Conservation (phyloP, 2,329 filamentous ascomycete genomes). For the Chaetomium globosum region DNA sequence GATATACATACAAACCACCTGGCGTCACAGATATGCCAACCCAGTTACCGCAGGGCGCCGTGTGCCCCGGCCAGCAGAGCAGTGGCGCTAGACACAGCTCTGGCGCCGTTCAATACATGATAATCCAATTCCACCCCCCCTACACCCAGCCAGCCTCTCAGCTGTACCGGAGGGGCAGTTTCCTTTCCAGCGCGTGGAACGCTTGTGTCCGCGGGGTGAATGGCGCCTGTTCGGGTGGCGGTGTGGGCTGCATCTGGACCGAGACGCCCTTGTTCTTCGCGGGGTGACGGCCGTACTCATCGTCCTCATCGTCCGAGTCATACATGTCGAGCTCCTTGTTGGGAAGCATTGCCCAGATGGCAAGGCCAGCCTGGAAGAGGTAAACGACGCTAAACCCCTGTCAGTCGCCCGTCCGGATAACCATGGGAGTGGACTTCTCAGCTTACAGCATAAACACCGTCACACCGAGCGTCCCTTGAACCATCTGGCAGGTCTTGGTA, state of each 20-base stretch:
- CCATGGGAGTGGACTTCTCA: background rate
- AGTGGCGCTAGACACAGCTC: constrained; percentile 8
- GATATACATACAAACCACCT: constrained; percentile 14
- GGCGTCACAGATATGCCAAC: background rate
- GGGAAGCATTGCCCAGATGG: constrained; percentile 61
- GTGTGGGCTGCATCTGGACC: constrained; percentile 59
- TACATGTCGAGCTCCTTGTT: constrained; percentile 56
- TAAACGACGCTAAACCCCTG: constrained; percentile 57
- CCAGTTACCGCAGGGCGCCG: background rate
- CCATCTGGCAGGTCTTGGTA: constrained; percentile 65
- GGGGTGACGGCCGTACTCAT: constrained; percentile 39
- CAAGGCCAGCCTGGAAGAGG: constrained; percentile 59
- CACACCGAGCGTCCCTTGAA: constrained; percentile 67
- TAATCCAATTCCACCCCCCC: background rate
- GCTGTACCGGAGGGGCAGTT: constrained; percentile 51
- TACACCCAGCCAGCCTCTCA: background rate
- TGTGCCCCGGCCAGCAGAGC: constrained; percentile 21
- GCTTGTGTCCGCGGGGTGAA: constrained; percentile 69
- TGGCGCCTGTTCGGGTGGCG: constrained; percentile 42
- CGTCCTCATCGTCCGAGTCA: constrained; percentile 48
- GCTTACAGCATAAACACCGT: constrained; percentile 70
- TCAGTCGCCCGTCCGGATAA: background rate
- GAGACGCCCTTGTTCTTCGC: constrained; percentile 39
- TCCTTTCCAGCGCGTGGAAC: constrained; percentile 64
- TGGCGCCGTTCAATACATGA: background rate